Base-by-base conservation (phyloP, 169 alveolate species). In the Eimeria brunetti region DNA sequence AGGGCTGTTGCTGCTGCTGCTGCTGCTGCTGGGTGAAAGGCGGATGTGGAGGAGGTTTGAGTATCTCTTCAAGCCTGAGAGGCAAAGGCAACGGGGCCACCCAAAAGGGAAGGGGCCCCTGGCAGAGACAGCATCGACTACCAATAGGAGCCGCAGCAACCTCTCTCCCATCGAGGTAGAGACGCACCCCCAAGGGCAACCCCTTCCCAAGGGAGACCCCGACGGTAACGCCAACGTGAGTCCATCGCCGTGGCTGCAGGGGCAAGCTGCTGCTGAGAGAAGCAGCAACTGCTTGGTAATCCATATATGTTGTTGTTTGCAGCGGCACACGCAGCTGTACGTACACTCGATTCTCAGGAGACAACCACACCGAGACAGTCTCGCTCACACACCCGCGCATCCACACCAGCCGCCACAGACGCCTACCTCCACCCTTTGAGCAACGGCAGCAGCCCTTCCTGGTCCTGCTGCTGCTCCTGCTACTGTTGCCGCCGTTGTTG, bases 101-200 rank as follows among this genome's bases (percentile, higher is more conserved):
- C 95, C 90, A 80, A 75, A 91, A 80, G 33, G 95, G 95, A 16
- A 91, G 86, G 0, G 95, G 95, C 81, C 95, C 95, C 81, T 76
- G 80, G 30, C 86, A 80, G 41, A 91, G 85, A 62, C 85, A 91
- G 85, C 91, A 78, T n/a, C 95, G 69, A 38, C 95, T 81, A 85
- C 91, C 60, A 53, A 91, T 30, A n/a, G 58, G 56, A 4, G 84
- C 67, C 6, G 64, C 38, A 46, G 84, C 95, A 30, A 44, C 95
- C 38, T 76, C 91, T 51, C 33, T 49, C 1, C 95, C 95, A 60
- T 91, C 95, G 20, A 91, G 3, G 53, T 60, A 62, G 27, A 91
- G 76, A 14, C 85, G 67, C 9, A 91, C 46, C 71, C 71, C 81
- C 12, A 71, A 11, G 16, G 86, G 64, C 16, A 58, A 18, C 14